Evolutionary conservation across 2,329 filamentous ascomycete genomes (phyloP).

Genomic region (Claviceps sp.): DNA sequence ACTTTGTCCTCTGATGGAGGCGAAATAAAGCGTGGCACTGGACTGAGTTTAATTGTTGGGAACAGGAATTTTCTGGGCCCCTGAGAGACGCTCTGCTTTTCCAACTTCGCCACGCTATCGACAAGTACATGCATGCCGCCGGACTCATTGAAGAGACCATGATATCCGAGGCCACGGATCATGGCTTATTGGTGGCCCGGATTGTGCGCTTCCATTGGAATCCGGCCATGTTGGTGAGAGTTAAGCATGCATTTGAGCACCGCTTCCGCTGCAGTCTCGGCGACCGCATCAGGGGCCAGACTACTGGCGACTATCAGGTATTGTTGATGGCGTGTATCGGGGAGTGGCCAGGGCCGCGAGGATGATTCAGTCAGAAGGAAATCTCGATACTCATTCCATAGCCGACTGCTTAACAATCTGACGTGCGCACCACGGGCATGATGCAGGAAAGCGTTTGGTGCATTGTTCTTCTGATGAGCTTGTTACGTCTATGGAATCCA

Average conservation of each 20-base stretch:
- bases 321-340: constrained; percentile 60
- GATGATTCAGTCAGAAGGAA: neutral
- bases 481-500: neutral
- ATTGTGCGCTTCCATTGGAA: constrained; percentile 80
- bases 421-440: too few relatives aligned
- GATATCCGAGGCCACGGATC: constrained; percentile 78
- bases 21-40: neutral
- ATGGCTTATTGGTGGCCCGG: constrained; percentile 63
- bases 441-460: neutral
- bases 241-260: constrained; percentile 65
- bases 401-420: too few relatives aligned
- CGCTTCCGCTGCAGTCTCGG: constrained; percentile 55
- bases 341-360: constrained; percentile 16
- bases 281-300: constrained; percentile 65
- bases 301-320: constrained; percentile 68
- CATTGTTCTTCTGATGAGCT: neutral
- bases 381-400: too few relatives aligned
- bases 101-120: constrained; percentile 63
- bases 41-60: neutral
- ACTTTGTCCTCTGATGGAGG: neutral
- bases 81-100: constrained; percentile 76
- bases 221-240: constrained; percentile 55
- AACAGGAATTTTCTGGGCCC: constrained; percentile 71
- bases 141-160: constrained; percentile 73
- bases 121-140: constrained; percentile 77